Evolutionary conservation across 441 rosid species (phyloP), one percentile per base, ranked within the genome.

Genomic region (Euphorbia neoarborescens): DNA sequence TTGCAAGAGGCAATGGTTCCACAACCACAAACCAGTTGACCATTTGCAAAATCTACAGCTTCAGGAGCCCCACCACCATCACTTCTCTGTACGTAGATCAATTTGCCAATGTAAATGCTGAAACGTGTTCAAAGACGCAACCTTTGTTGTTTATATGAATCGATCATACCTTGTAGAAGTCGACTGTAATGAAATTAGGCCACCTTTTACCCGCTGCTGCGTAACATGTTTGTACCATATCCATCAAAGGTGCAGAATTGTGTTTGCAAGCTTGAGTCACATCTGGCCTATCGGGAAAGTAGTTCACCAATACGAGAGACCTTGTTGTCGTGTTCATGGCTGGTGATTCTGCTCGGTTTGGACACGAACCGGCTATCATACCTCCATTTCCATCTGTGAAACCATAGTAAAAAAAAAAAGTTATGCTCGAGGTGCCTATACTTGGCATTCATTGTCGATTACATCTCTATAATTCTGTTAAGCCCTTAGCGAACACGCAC

Each of bases 181-280:
- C 99, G 27, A 94, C 96, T 0, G 99, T 90, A 3, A 91, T 90
- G 89, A 94, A 94, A 86, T 94, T 91, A 35, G 96, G 90, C 99
- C 99, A 94, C 38, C 99, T 79, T 65, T 86, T 82, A 14, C 90
- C 87, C 1, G 92, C 83, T 30, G 88, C 92, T 65, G 78, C 78
- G 19, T 82, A 77, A 68, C 99, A 91, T 22, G 96, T 87, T 44
- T 71, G 80, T 74, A 83, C 70, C 96, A 87, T 90, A 42, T 73
- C 78, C 30, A 79, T 75, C 81, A 94, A 74, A 0, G 94, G 87
- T 70, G 88, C 87, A 15, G 99, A 94, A 76, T 90, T 94, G 63
- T 90, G 89, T 35, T 77, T 53, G 67, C 96, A 94, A 28, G 87
- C 87, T 78, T 75, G 75, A 15, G 90, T 71, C 13, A 81, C n/a